These are phyloP conservation scores for Lagenidium giganteum DNA, from an alignment of 352 stramenopile genomes.

Conservation along the genomic window DNA sequence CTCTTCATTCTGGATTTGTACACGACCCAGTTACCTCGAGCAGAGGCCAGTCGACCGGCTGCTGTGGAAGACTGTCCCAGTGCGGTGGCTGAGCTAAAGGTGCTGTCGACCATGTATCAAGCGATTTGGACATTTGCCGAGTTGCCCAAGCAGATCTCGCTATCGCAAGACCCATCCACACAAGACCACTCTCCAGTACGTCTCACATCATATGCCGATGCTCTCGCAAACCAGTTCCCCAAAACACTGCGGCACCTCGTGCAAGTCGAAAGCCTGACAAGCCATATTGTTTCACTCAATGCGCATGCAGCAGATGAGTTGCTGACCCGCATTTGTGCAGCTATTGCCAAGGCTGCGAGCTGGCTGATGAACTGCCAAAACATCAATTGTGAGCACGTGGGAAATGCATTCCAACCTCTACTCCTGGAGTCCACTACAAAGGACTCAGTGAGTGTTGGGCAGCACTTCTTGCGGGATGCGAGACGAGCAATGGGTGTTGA, in stretches of 20 bases:
- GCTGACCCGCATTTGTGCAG: conserved; percentile 4
- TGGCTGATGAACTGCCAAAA: no score
- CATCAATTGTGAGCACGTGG: no score
- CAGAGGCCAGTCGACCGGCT: neutral
- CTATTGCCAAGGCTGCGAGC: conserved; percentile 2
- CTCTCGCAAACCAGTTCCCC: conserved; percentile 12
- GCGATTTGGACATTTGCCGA: no score
- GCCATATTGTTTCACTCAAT: conserved; percentile 9
- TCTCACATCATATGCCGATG: conserved; percentile 12
- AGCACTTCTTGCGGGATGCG: neutral
- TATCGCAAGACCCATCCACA: no score
- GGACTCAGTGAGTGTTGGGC: no score
- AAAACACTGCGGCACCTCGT: conserved; percentile 14
- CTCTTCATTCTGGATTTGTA: neutral
- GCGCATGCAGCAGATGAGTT: conserved; percentile 6
- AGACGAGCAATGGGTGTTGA: conserved; percentile 1
- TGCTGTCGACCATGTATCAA: no score
- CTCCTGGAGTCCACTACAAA: no score
- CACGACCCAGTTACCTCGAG: conserved; percentile 1
- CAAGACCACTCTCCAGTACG: neutral
- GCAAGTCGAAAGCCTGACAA: conserved; percentile 2
- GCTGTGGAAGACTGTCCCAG: neutral
- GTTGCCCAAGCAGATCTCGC: no score
- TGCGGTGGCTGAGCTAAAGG: no score
- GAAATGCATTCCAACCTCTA: no score